These are phyloP conservation scores for Rutstroemia sp. DNA, from an alignment of 2,329 filamentous ascomycete species.

Conservation along the genomic window DNA sequence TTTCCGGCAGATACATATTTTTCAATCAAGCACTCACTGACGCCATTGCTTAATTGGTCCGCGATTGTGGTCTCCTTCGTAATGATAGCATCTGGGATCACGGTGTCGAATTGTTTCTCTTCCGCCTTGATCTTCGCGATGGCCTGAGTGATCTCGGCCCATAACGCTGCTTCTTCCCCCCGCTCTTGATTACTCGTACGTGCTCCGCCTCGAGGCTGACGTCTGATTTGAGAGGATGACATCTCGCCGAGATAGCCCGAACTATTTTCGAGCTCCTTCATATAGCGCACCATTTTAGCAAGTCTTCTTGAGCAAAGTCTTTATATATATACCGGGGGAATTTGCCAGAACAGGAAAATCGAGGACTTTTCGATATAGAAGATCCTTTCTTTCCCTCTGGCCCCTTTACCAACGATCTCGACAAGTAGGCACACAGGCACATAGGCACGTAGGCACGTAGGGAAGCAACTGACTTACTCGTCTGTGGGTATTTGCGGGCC, in stretches of 20 bases:
- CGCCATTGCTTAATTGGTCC: slow-evolving; percentile 9
- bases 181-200: slow-evolving; percentile 13
- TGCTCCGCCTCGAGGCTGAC: slow-evolving; percentile 13
- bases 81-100: slow-evolving; percentile 15
- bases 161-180: slow-evolving; percentile 13
- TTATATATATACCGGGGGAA: background rate
- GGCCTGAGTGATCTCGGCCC: slow-evolving; percentile 10
- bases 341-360: background rate
- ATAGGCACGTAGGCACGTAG: background rate
- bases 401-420: no score
- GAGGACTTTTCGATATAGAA: no score
- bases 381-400: no score
- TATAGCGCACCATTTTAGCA: background rate
- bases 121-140: slow-evolving; percentile 11
- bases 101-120: slow-evolving; percentile 9
- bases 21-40: slow-evolving; percentile 9
- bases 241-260: background rate
- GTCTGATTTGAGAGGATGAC: slow-evolving; percentile 15
- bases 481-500: slow-evolving; percentile 7
- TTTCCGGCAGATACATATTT: background rate
- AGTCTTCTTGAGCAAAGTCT: background rate
- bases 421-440: no score
- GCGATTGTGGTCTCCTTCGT: slow-evolving; percentile 12
- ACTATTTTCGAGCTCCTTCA: background rate
- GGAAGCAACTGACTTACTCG: slow-evolving; percentile 5